These are phyloP conservation scores for Sporobolomyces pararoseus DNA, from an alignment of 768 basidiomycete genomes.

Conservation along the genomic window DNA sequence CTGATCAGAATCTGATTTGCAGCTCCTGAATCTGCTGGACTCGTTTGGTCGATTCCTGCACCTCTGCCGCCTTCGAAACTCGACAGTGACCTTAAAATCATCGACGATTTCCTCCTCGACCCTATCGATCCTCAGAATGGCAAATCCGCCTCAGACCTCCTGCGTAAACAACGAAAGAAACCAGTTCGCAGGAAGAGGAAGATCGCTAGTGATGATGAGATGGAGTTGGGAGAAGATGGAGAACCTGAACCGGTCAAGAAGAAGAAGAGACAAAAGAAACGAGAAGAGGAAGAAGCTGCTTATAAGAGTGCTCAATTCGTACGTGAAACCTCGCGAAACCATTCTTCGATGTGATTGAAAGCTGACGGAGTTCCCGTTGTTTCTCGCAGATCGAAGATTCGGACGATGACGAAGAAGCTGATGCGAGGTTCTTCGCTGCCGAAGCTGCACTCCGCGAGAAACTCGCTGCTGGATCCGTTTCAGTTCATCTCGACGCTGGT, in stretches of 20 bases:
- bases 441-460: conserved; percentile 35
- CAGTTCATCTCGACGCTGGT: conserved; percentile 4
- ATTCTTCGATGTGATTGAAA: no score
- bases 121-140: conserved; percentile 79
- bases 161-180: conserved; percentile 60
- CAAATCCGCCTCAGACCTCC: conserved; percentile 62
- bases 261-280: conserved; percentile 25
- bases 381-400: conserved; percentile 28
- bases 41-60: conserved; percentile 72
- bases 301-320: conserved; percentile 44
- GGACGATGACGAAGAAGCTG: conserved; percentile 42
- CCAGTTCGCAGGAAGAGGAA: conserved; percentile 39
- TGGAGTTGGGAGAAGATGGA: conserved; percentile 13
- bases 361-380: background rate
- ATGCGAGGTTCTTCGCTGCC: conserved; percentile 39
- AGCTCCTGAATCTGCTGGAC: conserved; percentile 33
- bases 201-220: conserved; percentile 17
- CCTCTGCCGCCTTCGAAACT: conserved; percentile 65
- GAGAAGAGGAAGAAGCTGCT: conserved; percentile 34
- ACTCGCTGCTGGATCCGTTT: conserved; percentile 21
- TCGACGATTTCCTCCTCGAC: conserved; percentile 73
- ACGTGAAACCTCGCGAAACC: background rate
- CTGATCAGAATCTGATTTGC: conserved; percentile 48
- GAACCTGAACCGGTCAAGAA: conserved; percentile 21
- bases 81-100: conserved; percentile 65